Conservation (phyloP, 768 basidiomycete genomes). For the Suillus clintonianus region DNA sequence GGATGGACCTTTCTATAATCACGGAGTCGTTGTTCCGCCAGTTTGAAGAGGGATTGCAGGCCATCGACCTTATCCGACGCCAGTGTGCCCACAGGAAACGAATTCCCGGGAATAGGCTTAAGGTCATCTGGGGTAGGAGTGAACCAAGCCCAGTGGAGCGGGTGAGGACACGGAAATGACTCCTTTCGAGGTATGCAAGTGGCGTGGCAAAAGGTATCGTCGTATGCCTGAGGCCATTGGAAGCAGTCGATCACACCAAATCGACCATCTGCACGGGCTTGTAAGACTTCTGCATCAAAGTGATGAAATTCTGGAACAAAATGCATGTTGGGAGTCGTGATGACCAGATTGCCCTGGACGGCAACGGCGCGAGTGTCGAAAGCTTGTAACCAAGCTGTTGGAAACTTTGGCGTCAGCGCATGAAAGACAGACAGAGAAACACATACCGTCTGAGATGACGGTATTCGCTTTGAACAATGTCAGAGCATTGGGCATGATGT, state of each 20-base stretch:
- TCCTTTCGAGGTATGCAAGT: conserved; percentile 1
- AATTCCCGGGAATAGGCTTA: background rate
- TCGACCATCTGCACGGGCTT: background rate
- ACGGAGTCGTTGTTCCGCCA: no score
- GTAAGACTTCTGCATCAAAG: background rate
- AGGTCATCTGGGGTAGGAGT: background rate
- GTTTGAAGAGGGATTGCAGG: no score
- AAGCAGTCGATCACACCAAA: background rate
- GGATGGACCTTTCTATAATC: background rate
- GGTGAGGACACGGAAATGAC: conserved; percentile 2
- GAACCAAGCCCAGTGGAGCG: conserved; percentile 4
- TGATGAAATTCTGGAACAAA: background rate
- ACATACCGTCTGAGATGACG: no score
- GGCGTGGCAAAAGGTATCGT: no score
- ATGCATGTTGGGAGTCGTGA: no score
- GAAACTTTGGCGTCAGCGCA: no score
- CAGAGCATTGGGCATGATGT: conserved; percentile 3
- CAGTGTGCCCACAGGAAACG: conserved; percentile 3
- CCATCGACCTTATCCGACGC: background rate
- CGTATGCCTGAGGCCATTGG: conserved; percentile 4
- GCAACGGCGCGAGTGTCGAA: no score
- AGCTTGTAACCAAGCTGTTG: no score
- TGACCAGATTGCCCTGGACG: no score
- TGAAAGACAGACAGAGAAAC: no score
- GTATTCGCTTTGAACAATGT: background rate